phyloP scores from a whole-genome alignment of 768 basidiomycete genomes.

The Cystobasidium ongulense region DNA sequence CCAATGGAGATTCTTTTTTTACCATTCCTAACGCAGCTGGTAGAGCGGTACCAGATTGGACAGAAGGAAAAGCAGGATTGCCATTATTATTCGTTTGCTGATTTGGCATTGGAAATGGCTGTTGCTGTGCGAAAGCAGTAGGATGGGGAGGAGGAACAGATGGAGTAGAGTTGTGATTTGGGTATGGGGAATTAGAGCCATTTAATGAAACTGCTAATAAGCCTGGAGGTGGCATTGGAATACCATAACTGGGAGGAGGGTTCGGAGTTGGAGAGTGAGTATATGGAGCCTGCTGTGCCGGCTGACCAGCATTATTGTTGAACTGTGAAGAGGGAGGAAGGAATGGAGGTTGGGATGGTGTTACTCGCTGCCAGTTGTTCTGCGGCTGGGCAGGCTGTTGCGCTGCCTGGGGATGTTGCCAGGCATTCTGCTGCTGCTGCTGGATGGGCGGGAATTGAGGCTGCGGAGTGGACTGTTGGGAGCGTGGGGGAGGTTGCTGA shows the following conservation, averaged over 20 bases:
- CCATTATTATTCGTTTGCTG: neutral
- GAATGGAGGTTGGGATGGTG: neutral
- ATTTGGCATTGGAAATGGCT: neutral
- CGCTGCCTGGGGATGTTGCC: neutral
- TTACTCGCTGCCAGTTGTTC: constrained; percentile 3
- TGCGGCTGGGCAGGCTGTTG: neutral
- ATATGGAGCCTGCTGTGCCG: neutral
- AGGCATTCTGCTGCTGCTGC: constrained; percentile 6
- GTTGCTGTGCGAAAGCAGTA: neutral
- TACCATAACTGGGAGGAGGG: neutral
- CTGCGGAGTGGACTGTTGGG: constrained; percentile 1
- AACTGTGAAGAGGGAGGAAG: neutral
- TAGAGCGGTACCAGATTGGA: constrained; percentile 8
- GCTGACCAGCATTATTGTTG: neutral
- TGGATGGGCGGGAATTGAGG: neutral
- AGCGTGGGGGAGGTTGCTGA: neutral
- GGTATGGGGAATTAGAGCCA: neutral
- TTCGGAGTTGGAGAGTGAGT: neutral
- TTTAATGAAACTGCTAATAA: neutral
- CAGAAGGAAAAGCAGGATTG: neutral
- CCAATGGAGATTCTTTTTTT: constrained; percentile 49
- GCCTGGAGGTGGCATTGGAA: neutral
- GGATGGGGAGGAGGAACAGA: neutral
- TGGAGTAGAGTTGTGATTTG: neutral
- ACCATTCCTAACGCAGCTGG: neutral